Evolutionary conservation across 257 asterid species (phyloP), one percentile per base, ranked within the genome.

Genomic region (Cinchona pubescens): DNA sequence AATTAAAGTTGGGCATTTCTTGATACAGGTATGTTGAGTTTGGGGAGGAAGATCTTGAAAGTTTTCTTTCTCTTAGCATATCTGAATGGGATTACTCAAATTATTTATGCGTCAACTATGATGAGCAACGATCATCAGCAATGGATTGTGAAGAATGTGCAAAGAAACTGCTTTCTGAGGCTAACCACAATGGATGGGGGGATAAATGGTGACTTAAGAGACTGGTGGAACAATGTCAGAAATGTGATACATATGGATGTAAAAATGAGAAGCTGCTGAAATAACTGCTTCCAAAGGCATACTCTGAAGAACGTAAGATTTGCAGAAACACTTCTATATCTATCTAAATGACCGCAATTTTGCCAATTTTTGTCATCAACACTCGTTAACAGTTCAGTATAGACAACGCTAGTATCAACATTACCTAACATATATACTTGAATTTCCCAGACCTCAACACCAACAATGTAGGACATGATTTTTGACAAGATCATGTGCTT

Each of bases 21-120:
- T 69, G 15, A 35, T 45, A 53, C 74, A 69, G 74, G 74, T 5
- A 48, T 27, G 23, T 0, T 42, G 62, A 69, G 62, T 45, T 14
- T 69, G 60, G 27, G 37, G 42, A 30, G 74, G 74, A 30, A 30
- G 62, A 45, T 16, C 74, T 69, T 46, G 45, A 48, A 69, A 69
- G 11, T 69, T 29, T 48, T 15, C 62, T 15, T 25, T 68, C 58
- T 46, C 34, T 66, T 38, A 66, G 71, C 23, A 66, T 66, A 66
- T n/a, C 49, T n/a, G 71, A 38, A 66, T 21, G 40, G 32, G 19
- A 18, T 40, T 66, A 9, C 51, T 10, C 53, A 23, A n/a, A n/a
- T 10, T 38, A 66, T 23, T 66, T 40, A 21, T 66, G 71, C 16
- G 3, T n/a, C n/a, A 13, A 18, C 15, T 10, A 38, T 38, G 51